phyloP scores from a whole-genome alignment of 2,329 filamentous ascomycete species.

The Pseudocercospora fuligena region DNA sequence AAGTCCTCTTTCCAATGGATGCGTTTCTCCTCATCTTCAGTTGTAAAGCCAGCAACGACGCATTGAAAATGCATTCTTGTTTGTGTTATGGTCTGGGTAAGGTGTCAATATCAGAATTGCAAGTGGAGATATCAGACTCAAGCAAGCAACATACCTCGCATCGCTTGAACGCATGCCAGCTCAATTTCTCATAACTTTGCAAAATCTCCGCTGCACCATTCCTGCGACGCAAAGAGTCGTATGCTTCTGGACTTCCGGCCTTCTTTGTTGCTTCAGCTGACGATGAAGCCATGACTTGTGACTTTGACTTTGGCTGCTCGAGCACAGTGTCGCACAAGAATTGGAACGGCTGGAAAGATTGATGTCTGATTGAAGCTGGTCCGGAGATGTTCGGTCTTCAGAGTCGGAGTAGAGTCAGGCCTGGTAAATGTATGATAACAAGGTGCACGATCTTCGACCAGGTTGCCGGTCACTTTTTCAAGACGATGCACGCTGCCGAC shows the following conservation, averaged over 20 bases:
- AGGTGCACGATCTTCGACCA: conserved; percentile 2
- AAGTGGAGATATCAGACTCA: no score
- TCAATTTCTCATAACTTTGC: conserved; percentile 40
- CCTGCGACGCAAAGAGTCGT: conserved; percentile 31
- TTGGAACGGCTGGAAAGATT: no score
- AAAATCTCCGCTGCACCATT: conserved; percentile 36
- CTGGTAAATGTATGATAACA: neutral
- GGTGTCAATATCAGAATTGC: conserved; percentile 1
- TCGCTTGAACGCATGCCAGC: conserved; percentile 35
- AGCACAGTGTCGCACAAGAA: neutral
- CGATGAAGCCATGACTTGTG: conserved; percentile 8
- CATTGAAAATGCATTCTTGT: conserved; percentile 41
- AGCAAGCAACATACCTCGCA: conserved; percentile 36
- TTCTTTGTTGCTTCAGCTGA: conserved; percentile 3
- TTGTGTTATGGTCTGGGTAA: conserved; percentile 37
- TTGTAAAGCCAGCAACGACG: conserved; percentile 36
- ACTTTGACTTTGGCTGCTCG: neutral
- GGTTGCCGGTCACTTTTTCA: conserved; percentile 8
- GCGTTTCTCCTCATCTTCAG: conserved; percentile 27
- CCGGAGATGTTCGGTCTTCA: conserved; percentile 1
- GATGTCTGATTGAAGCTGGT: neutral
- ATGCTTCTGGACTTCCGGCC: conserved; percentile 33
- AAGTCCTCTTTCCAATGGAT: conserved; percentile 36
- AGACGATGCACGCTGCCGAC: conserved; percentile 9
- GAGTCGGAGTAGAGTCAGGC: neutral